phyloP scores from a whole-genome alignment of 75 land plant species.

The Adiantum capillusveneris region DNA sequence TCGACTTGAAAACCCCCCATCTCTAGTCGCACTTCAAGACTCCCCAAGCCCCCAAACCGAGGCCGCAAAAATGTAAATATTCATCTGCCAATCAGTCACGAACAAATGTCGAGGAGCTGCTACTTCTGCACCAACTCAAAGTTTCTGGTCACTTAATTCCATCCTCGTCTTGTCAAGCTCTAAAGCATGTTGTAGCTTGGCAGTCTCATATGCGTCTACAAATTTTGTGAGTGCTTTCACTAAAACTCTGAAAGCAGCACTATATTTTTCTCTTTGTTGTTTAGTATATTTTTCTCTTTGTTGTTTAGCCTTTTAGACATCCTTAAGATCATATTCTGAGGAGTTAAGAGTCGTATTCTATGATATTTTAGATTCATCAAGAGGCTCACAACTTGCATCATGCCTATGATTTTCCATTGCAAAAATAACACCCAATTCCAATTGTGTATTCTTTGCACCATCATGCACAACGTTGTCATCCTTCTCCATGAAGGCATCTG shows the following conservation, averaged over 20 bases:
- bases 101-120: constrained; percentile 43
- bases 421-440: constrained; percentile 7
- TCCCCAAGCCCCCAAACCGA: too few species aligned
- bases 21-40: too few species aligned
- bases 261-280: too few species aligned
- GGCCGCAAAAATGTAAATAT: too few species aligned
- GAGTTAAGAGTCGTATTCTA: not conserved
- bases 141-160: constrained; percentile 53
- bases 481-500: too few species aligned
- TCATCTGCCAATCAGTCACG: too few species aligned
- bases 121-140: constrained; percentile 46
- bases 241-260: constrained; percentile 25
- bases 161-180: constrained; percentile 61
- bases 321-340: not conserved
- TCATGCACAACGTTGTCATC: constrained; percentile 13
- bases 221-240: constrained; percentile 49
- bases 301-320: not conserved
- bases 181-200: constrained; percentile 52
- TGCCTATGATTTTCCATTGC: constrained; percentile 2
- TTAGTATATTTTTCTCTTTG: too few species aligned
- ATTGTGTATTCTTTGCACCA: constrained; percentile 3
- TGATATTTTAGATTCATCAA: not conserved
- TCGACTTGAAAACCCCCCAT: too few species aligned
- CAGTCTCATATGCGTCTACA: constrained; percentile 57
- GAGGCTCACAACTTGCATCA: too few species aligned